Base-by-base conservation (phyloP, 148 eudicot species). In the Vaccinium corymbosum region DNA sequence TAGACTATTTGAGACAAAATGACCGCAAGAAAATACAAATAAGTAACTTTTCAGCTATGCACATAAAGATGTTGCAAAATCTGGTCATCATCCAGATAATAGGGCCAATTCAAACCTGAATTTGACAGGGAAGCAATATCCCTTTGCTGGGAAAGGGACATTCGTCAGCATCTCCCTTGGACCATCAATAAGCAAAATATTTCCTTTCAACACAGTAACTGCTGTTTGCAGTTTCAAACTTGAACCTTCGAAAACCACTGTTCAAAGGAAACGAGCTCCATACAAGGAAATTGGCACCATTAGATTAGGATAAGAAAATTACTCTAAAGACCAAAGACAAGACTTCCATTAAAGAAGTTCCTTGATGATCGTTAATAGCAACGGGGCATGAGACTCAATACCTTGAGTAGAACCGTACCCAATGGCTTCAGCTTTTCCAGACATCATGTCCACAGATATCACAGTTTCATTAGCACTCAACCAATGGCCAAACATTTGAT, bases 401-500 rank as follows among this genome's bases (percentile, higher is more conserved):
- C 95, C 93, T 85, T 83, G 85, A 12, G 94, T 84, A 71, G 87
- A 83, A 78, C 98, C 98, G 89, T 89, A 94, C 73, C 90, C 97
- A 49, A 88, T 81, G 55, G 95, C 97, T 86, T 90, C 88, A 73
- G 97, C 97, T 87, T 91, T 88, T 81, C 98, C 98, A 19, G 98
- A 89, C 53, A 82, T 76, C 48, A 81, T 87, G 78, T 95, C 93
- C 62, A 95, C 86, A 72, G 83, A 85, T 46, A 95, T 52, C 70
- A 93, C 87, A 86, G 93, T 93, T 85, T 83, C 88, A 86, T 95
- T 88, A 80, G 85, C 84, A 91, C 94, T 93, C 8, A 80, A 86
- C 98, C 98, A 95, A 51, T 62, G 89, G 52, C 98, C 98, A 80
- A 84, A 66, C 79, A 68, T 89, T 86, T 84, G 88, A 82, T 88